Percentiles rank a stretch among this genome's conserved stretches.
Evolutionary conservation across 2,329 filamentous ascomycete species (phyloP).

Genomic region (Fusarium cicatricum): DNA sequence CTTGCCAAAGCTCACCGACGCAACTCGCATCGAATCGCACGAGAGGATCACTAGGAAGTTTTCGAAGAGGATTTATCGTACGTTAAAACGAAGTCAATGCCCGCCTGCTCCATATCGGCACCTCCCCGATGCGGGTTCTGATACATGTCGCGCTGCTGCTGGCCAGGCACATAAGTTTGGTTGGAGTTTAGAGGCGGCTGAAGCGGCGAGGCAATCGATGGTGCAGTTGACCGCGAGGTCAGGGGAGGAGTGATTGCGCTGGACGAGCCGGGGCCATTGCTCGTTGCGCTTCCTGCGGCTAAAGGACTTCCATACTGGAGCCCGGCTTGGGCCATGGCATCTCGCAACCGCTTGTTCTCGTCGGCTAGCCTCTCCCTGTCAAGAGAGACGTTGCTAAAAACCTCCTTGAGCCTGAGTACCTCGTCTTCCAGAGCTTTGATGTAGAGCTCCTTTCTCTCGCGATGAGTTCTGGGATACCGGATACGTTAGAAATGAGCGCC

Average conservation of each 20-base stretch:
- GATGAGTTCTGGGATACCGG: conserved; percentile 78
- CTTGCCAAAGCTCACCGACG: conserved; percentile 33
- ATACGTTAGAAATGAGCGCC: conserved; percentile 11
- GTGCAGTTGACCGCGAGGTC: conserved; percentile 53
- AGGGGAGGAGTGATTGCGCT: conserved; percentile 58
- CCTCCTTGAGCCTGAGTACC: conserved; percentile 86
- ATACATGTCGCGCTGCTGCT: conserved; percentile 42
- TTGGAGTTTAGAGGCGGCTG: conserved; percentile 26
- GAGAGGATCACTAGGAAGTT: conserved; percentile 72
- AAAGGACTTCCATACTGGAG: conserved; percentile 47
- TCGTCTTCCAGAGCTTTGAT: conserved; percentile 94
- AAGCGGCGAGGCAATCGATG: conserved; percentile 48
- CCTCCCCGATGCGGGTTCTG: conserved; percentile 46
- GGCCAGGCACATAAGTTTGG: conserved; percentile 43
- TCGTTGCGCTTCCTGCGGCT: conserved; percentile 58
- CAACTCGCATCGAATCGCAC: conserved; percentile 50
- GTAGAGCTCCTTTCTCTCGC: conserved; percentile 95
- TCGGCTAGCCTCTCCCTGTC: conserved; percentile 79
- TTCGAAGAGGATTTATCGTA: conserved; percentile 70
- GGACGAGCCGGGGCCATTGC: conserved; percentile 62
- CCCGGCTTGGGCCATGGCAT: conserved; percentile 62
- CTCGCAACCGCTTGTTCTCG: conserved; percentile 80
- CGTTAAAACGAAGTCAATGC: conserved; percentile 92
- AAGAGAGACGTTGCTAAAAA: conserved; percentile 75
- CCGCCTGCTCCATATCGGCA: conserved; percentile 80